These are phyloP conservation scores for Aplosporella prunicola DNA, from an alignment of 2,329 filamentous ascomycete genomes.

Conservation along the genomic window DNA sequence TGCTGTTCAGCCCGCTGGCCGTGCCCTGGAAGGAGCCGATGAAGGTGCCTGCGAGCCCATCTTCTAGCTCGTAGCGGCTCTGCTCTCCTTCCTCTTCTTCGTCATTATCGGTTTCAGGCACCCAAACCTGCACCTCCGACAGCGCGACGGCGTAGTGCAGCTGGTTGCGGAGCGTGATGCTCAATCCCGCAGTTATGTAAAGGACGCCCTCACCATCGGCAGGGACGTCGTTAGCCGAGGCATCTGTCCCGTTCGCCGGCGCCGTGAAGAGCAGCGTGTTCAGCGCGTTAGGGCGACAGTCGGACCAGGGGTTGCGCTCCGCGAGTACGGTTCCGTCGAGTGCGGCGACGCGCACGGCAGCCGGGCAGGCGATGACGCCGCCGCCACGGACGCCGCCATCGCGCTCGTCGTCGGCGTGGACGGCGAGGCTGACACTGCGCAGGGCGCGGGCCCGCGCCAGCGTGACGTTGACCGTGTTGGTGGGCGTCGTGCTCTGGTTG, in stretches of 20 bases:
- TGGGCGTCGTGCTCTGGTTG: slow-evolving; percentile 15
- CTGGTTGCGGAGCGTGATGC: neutral
- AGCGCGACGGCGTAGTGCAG: slow-evolving; percentile 2
- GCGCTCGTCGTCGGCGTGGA: slow-evolving; percentile 2
- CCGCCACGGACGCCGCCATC: neutral
- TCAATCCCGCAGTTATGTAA: too few relatives aligned
- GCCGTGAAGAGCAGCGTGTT: neutral
- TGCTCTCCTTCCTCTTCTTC: neutral
- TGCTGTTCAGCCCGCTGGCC: neutral
- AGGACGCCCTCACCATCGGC: too few relatives aligned
- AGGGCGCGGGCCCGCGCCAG: slow-evolving; percentile 15
- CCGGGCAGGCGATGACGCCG: neutral
- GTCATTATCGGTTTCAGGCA: neutral
- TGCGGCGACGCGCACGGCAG: neutral
- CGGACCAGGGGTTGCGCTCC: neutral
- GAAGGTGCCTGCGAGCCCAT: neutral
- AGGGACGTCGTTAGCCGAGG: neutral
- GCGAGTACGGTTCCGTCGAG: neutral
- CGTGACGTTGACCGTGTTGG: slow-evolving; percentile 13
- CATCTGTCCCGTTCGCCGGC: neutral
- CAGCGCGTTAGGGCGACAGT: neutral
- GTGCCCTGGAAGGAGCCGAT: slow-evolving; percentile 1
- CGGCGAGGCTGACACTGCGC: slow-evolving; percentile 10
- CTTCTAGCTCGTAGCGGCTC: neutral
- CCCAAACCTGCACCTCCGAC: slow-evolving; percentile 3